These are phyloP conservation scores for Gossypium davidsonii DNA, from an alignment of 441 rosid species.

Conservation along the genomic window DNA sequence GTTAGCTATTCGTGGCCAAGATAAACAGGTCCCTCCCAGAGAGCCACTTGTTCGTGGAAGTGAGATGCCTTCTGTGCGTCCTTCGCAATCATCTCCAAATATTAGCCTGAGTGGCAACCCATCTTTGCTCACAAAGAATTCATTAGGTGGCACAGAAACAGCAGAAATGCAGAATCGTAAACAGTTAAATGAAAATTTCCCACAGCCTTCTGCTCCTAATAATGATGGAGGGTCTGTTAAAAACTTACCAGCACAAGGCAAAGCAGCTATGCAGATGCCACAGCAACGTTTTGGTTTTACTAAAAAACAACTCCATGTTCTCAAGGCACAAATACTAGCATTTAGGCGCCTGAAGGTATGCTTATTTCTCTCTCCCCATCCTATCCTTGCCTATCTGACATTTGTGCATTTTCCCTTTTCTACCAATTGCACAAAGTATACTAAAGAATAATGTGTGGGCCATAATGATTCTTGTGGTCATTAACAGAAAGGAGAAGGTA, in stretches of 20 bases:
- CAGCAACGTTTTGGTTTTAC: constrained; percentile 71
- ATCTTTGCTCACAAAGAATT: constrained; percentile 43
- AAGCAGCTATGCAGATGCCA: constrained; percentile 44
- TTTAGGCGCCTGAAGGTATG: constrained; percentile 91
- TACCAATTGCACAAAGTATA: neutral
- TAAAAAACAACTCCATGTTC: constrained; percentile 92
- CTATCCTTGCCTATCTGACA: neutral
- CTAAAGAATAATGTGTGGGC: constrained; percentile 14
- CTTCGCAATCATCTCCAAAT: constrained; percentile 56
- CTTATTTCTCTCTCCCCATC: constrained; percentile 14
- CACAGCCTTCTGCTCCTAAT: constrained; percentile 42
- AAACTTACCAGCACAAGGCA: constrained; percentile 43
- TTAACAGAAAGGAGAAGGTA: constrained; percentile 90
- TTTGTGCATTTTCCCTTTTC: neutral
- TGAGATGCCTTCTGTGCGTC: constrained; percentile 64
- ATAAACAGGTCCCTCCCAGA: constrained; percentile 53
- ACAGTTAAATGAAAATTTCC: constrained; percentile 55
- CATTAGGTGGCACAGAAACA: constrained; percentile 42
- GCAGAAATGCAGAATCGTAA: constrained; percentile 58
- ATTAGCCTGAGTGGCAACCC: constrained; percentile 49
- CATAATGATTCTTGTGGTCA: constrained; percentile 14
- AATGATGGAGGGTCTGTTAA: constrained; percentile 40
- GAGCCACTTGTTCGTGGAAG: constrained; percentile 48
- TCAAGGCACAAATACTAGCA: constrained; percentile 96
- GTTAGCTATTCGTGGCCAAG: constrained; percentile 56